These are phyloP conservation scores for Verticillium nonalfalfae DNA, from an alignment of 2,329 filamentous ascomycete genomes.

Conservation along the genomic window DNA sequence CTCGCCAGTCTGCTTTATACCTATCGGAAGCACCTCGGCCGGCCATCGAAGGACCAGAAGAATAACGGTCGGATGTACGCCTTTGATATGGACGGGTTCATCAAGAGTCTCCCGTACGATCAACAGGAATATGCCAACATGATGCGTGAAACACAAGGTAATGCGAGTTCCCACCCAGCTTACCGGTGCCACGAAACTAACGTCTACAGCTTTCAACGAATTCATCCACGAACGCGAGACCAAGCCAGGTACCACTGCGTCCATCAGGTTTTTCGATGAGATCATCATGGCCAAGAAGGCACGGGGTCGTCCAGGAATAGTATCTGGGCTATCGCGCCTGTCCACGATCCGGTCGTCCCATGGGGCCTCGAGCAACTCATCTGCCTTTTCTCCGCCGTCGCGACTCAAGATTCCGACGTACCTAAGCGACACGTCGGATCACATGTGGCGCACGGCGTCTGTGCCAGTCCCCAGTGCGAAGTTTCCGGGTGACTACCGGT, in stretches of 20 bases:
- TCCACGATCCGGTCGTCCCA: slow-evolving; percentile 53
- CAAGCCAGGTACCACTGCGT: slow-evolving; percentile 52
- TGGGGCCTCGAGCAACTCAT: slow-evolving; percentile 36
- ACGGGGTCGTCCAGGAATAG: slow-evolving; percentile 58
- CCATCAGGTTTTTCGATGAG: slow-evolving; percentile 75
- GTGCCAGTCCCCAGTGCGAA: slow-evolving; percentile 55
- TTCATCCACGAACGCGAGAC: slow-evolving; percentile 79
- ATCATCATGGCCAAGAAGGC: slow-evolving; percentile 74
- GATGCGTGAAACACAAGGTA: slow-evolving; percentile 62
- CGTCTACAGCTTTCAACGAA: slow-evolving; percentile 56
- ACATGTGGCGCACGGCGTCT: slow-evolving; percentile 69
- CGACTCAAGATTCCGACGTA: slow-evolving; percentile 48
- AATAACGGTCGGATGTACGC: slow-evolving; percentile 52
- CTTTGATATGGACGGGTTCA: slow-evolving; percentile 60
- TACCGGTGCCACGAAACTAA: slow-evolving; percentile 11
- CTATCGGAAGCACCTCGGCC: slow-evolving; percentile 56
- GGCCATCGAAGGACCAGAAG: slow-evolving; percentile 55
- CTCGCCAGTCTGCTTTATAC: slow-evolving; percentile 61
- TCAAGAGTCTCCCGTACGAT: slow-evolving; percentile 58
- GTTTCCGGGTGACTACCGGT: slow-evolving; percentile 56
- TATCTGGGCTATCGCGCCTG: slow-evolving; percentile 56
- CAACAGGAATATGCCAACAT: slow-evolving; percentile 59
- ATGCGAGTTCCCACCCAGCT: slow-evolving; percentile 15
- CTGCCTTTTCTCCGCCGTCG: slow-evolving; percentile 26
- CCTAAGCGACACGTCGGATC: slow-evolving; percentile 66